Percentiles rank a stretch among this genome's conserved stretches.
Evolutionary conservation across 164 flowering plant species (phyloP).

Genomic region (Paratinospora sagittata): DNA sequence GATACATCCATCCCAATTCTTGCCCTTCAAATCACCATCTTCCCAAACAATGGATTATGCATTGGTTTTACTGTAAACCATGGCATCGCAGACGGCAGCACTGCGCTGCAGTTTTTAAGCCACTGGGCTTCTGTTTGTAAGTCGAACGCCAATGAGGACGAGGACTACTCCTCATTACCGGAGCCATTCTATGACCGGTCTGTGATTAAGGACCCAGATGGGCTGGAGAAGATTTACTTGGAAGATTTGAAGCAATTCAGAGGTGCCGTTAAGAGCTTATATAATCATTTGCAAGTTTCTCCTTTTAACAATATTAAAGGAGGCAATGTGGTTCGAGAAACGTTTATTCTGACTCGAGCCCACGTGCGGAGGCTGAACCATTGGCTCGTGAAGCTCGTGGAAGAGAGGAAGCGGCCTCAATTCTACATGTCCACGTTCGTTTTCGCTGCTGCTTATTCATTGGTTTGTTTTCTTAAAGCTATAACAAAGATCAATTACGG

Average conservation of each 20-base stretch:
- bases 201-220: slow-evolving; percentile 19
- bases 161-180: neutral
- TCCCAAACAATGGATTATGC: slow-evolving; percentile 30
- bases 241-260: neutral
- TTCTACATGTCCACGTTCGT: slow-evolving; percentile 27
- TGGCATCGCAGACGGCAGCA: slow-evolving; percentile 27
- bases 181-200: slow-evolving; percentile 24
- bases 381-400: slow-evolving; percentile 10
- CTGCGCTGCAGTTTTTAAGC: slow-evolving; percentile 22
- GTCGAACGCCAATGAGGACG: slow-evolving; percentile 4
- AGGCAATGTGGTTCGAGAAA: slow-evolving; percentile 28
- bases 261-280: neutral
- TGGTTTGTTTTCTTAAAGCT: slow-evolving; percentile 47
- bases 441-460: slow-evolving; percentile 26
- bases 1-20: slow-evolving; percentile 12
- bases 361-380: slow-evolving; percentile 21
- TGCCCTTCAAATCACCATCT: slow-evolving; percentile 30
- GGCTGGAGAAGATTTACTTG: slow-evolving; percentile 9
- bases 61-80: slow-evolving; percentile 28
- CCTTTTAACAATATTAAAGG: neutral
- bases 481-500: too few relatives aligned
- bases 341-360: slow-evolving; percentile 19
- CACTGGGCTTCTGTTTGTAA: slow-evolving; percentile 32
- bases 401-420: neutral
- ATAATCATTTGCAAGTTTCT: neutral